Evolutionary conservation across 257 asterid species (phyloP), one percentile per base, ranked within the genome.

Genomic region (Solanum arcanum): DNA sequence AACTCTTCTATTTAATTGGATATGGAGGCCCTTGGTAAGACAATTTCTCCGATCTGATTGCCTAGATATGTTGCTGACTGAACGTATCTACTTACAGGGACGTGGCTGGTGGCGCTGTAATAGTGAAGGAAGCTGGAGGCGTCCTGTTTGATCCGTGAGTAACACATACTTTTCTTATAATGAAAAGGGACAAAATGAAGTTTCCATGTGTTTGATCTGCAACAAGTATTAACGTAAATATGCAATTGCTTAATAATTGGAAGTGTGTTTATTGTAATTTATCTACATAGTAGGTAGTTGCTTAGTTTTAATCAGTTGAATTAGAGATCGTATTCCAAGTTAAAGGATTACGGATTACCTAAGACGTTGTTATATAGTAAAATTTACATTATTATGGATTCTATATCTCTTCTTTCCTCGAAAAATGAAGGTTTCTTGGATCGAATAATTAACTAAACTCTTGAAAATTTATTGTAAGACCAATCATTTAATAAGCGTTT

Each of bases 11-110:
- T 88, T 96, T 93, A 90, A 68, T 49, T 77, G 98, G 98, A 76
- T 96, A 88, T 16, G 99, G 99, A 87, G 98, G 98, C 68, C 98
- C 98, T 21, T 96, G 99, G 96, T 92, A 92, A 88, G 90, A 72
- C 81, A 10, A 47, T 18, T 29, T 47, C 6, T 25, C 56, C 29
- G 1, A 9, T 80, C 44, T 18, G 7, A 18, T 47, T 29, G 20
- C 68, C 12, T 29, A 80, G 0, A 47, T 47, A 47, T 47, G 85
- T 80, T 80, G 44, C 66, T 86, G 80, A 84, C 46, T 5, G 6
- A 77, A 86, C 68, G 35, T 14, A 64, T 81, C 39, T 90, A 29
- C 87, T 76, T 84, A 80, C 92, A 94, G 97, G 98, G 99, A 96
- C 86, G 94, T 95, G 64, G 98, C 98, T 6, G 98, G 95, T 25